Percentiles rank a stretch among this genome's conserved stretches.
Conservation (phyloP, 2,329 filamentous ascomycete species). For the Alternaria sp. region DNA sequence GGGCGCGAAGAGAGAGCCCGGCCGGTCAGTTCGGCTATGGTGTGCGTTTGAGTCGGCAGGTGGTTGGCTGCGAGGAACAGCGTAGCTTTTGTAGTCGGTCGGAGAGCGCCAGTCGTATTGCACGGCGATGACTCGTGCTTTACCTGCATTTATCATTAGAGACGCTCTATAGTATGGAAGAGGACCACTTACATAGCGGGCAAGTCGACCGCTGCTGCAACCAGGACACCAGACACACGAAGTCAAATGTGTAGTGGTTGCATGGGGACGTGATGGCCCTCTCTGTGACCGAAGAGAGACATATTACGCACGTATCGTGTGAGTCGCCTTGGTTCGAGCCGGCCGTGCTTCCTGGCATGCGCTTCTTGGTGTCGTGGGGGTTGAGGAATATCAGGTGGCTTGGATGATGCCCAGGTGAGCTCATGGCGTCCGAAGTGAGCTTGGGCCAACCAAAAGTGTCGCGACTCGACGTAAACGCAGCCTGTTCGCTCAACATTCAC, state of each 20-base stretch:
- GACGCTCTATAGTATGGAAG: not conserved
- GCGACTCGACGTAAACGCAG: conserved; percentile 14
- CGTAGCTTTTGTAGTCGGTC: conserved; percentile 64
- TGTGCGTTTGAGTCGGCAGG: not conserved
- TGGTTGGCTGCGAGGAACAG: conserved; percentile 50
- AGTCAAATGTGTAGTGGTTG: conserved; percentile 82
- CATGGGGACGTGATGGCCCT: conserved; percentile 76
- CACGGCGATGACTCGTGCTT: conserved; percentile 63
- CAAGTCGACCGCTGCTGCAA: conserved; percentile 74
- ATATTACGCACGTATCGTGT: conserved; percentile 74
- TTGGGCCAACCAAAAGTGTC: conserved; percentile 22
- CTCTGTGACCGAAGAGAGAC: conserved; percentile 77
- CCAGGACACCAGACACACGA: conserved; percentile 83
- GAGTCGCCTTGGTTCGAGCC: conserved; percentile 20
- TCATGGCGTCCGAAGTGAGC: conserved; percentile 23
- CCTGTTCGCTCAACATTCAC: conserved; percentile 2
- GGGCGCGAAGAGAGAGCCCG: conserved; percentile 18
- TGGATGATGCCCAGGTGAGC: conserved; percentile 20
- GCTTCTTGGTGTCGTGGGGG: conserved; percentile 14
- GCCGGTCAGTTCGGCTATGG: not conserved
- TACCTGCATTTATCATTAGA: conserved; percentile 47
- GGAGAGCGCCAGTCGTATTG: conserved; percentile 67
- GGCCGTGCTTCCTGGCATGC: conserved; percentile 34
- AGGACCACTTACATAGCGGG: conserved; percentile 73
- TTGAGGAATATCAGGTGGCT: not conserved